Evolutionary conservation across 225 moss, liverwort and hornwort genomes (phyloP).

Genomic region (Neckera pumila): DNA sequence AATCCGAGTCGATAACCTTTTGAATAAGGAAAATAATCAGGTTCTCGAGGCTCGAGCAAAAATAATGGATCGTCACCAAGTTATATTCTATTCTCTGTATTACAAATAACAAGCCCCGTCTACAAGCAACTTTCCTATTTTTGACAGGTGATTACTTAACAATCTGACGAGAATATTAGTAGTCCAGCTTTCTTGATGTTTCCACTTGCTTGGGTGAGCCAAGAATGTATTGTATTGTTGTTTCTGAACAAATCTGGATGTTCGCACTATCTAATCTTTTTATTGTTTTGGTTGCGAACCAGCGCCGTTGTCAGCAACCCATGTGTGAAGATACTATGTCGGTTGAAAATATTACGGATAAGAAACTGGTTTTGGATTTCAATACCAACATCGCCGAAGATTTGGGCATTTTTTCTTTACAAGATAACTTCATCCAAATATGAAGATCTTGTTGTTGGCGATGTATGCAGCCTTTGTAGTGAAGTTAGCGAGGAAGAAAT

Average conservation of each 20-base stretch:
- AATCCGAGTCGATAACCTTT: conserved; percentile 65
- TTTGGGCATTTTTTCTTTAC: conserved; percentile 51
- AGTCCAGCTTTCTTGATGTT: neutral
- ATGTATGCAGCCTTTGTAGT: conserved; percentile 60
- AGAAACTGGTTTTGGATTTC: conserved; percentile 47
- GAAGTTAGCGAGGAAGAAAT: conserved; percentile 74
- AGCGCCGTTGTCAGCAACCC: conserved; percentile 70
- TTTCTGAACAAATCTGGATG: neutral
- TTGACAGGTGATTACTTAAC: conserved; percentile 48
- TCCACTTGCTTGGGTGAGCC: neutral
- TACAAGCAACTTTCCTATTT: conserved; percentile 58
- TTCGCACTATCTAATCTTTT: neutral
- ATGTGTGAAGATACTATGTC: conserved; percentile 51
- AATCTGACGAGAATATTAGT: neutral
- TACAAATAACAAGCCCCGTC: conserved; percentile 71
- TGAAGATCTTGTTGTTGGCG: conserved; percentile 42
- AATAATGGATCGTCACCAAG: conserved; percentile 85
- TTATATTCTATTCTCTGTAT: conserved; percentile 63
- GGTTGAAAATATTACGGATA: conserved; percentile 58
- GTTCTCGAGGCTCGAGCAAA: conserved; percentile 66
- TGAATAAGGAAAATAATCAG: conserved; percentile 73
- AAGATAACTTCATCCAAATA: conserved; percentile 48
- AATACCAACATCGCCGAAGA: conserved; percentile 67
- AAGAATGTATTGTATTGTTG: neutral
- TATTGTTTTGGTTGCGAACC: conserved; percentile 6